Base-by-base conservation (phyloP, 306 rosid species). In the Carpinus viminea region DNA sequence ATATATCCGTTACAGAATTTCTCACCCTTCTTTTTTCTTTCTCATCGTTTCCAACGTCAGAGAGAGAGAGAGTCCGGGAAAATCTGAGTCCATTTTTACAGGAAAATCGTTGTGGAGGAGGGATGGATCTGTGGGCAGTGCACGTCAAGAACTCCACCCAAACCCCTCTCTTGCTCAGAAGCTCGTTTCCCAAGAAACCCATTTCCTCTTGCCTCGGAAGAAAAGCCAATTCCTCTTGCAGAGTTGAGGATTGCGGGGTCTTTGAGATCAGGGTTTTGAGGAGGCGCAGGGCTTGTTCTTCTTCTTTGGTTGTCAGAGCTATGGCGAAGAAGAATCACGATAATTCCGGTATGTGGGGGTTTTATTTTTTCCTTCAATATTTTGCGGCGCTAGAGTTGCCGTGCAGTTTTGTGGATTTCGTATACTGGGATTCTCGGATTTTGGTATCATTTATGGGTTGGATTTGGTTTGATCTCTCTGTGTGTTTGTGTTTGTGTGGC, bases 101-200 rank as follows among this genome's bases (percentile, higher is more conserved):
- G 66, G 45, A 60, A 47, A 77, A 50, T 54, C 41, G 45, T 38
- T 69, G 41, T 43, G 45, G 64, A 47, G 75, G 68, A 21, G 76
- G 48, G 57, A 93, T 94, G 98, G 98, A 94, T 94, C 92, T 89
- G 76, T 91, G 82, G 79, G 84, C 88, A 5, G 83, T 86, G 51
- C 87, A 84, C 36, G 88, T 79, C 73, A 94, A 89, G 64, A 87
- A 78, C 88, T 21, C 78, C 52, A 72, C 76, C 73, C 46, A 54
- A 56, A 47, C 77, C 77, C 85, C 87, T 34, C 82, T 90, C 46
- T 78, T 84, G 59, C 84, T 74, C 74, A 26, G 88, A 61, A 86
- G 82, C 70, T 86, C 90, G 28, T 81, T 86, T 75, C 74, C 61
- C 31, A 85, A 81, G 73, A 84, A 80, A 81, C 91, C 95, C 77